Base-by-base conservation (phyloP, 805 yeast genomes). In the Brettanomyces sp. region DNA sequence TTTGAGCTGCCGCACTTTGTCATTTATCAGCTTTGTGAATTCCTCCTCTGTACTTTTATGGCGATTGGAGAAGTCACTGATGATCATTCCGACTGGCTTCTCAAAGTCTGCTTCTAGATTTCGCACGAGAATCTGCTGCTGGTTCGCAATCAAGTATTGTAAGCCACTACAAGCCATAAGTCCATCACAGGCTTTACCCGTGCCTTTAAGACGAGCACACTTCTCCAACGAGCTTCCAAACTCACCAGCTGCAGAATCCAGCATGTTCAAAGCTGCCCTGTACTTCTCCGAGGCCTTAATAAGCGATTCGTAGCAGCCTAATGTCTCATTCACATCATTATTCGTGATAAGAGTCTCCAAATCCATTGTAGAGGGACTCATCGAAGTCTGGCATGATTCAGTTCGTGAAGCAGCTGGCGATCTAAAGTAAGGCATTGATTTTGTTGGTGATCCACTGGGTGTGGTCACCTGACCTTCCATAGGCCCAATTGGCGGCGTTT, bases 61-160 rank as follows among this genome's bases (percentile, higher is more conserved):
- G n/a, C 69, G 66, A 12, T 57, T 51, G 42, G 70, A 63, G 51
- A 82, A 77, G 12, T 63, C 61, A 5, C 61, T 66, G 13, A 77
- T 66, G 36, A 74, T 74, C 4, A 63, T 58, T 12, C 53, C 51
- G 34, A 84, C 64, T 0, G 87, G 85, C 13, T 60, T 66, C 45
- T 73, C 78, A 54, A 87, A 77, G 33, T 73, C 69, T n/a, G 68
- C 57, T n/a, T 66, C 63, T 1, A 87, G 60, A 41, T 79, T 64
- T 45, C 78, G 67, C 13, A 87, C 73, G 52, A 88, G 68, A 12
- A 88, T 77, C 49, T 80, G 81, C 49, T 84, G 83, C 58, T 86
- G 93, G 58, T 85, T 86, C 0, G 91, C 80, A 18, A 85, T 74
- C 39, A 88, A 68, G 56, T 77, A 80, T 53, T 85, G 90, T 45